phyloP scores from a whole-genome alignment of 108 stramenopile genomes.

The Seminavis robusta region DNA sequence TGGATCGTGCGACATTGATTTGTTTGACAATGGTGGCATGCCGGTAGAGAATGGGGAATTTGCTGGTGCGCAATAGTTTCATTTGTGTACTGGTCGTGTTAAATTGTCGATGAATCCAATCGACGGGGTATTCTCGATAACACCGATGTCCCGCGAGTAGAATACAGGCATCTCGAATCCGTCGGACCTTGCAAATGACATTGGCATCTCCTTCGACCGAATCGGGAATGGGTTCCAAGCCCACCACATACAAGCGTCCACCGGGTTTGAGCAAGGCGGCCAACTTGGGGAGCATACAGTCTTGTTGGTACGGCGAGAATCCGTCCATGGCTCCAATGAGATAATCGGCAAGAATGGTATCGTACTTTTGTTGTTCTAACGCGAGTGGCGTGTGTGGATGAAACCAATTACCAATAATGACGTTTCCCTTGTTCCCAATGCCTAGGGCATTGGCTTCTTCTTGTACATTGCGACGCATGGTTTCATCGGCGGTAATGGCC shows the following conservation, averaged over 20 bases:
- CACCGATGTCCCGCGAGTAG: slow-evolving; percentile 89
- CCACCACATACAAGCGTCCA: slow-evolving; percentile 89
- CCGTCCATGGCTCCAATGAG: slow-evolving; percentile 96
- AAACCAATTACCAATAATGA: slow-evolving; percentile 93
- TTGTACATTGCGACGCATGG: slow-evolving; percentile 65
- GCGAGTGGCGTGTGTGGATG: slow-evolving; percentile 9
- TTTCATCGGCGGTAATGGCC: slow-evolving; percentile 85
- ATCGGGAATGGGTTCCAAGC: slow-evolving; percentile 92
- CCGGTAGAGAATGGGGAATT: slow-evolving; percentile 89
- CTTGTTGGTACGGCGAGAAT: slow-evolving; percentile 93
- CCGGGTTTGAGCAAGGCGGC: slow-evolving; percentile 75
- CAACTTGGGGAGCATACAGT: slow-evolving; percentile 82
- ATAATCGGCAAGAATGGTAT: slow-evolving; percentile 93
- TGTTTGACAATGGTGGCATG: slow-evolving; percentile 79
- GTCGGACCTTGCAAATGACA: slow-evolving; percentile 83
- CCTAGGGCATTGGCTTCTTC: slow-evolving; percentile 56
- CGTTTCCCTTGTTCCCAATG: slow-evolving; percentile 46
- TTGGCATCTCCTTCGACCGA: slow-evolving; percentile 46
- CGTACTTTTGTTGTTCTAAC: slow-evolving; percentile 34
- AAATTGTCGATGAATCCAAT: slow-evolving; percentile 90
- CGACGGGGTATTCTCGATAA: slow-evolving; percentile 93
- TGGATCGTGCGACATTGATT: slow-evolving; percentile 87
- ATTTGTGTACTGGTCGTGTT: slow-evolving; percentile 25
- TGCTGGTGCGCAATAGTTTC: slow-evolving; percentile 39
- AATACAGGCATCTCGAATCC: slow-evolving; percentile 91